Conservation (phyloP, 192 early-diverging fungal genomes). For the Pilaira anomala region DNA sequence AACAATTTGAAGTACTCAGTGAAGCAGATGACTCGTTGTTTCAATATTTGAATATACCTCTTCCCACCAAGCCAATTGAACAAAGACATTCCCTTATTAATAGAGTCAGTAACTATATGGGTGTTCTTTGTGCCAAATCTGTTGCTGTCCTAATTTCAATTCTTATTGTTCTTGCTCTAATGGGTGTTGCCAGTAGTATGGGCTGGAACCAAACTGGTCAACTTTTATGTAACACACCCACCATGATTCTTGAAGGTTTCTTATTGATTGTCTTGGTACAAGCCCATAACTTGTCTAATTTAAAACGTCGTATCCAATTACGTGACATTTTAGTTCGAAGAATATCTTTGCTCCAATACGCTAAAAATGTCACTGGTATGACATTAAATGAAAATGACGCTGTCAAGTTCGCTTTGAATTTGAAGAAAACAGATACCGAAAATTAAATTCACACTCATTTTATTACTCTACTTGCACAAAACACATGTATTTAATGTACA, state of each 20-base stretch:
- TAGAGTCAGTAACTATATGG: neutral
- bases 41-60: constrained; percentile 8
- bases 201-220: constrained; percentile 20
- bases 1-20: constrained; percentile 10
- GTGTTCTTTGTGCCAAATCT: constrained; percentile 6
- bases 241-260: constrained; percentile 25
- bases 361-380: neutral
- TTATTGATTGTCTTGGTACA: constrained; percentile 20
- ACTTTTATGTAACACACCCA: constrained; percentile 20
- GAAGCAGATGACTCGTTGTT: constrained; percentile 5
- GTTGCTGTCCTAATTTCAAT: constrained; percentile 2
- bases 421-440: no score
- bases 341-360: constrained; percentile 4
- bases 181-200: constrained; percentile 20
- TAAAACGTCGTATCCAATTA: constrained; percentile 14
- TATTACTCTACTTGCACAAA: no score
- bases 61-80: neutral
- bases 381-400: no score
- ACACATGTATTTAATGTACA: no score
- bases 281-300: constrained; percentile 18
- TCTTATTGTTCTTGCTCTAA: constrained; percentile 6
- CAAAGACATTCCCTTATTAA: neutral
- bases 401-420: no score
- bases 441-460: no score
- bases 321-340: constrained; percentile 12